phyloP scores from a whole-genome alignment of 2,329 filamentous ascomycete genomes.

The Fusarium austroafricanum region DNA sequence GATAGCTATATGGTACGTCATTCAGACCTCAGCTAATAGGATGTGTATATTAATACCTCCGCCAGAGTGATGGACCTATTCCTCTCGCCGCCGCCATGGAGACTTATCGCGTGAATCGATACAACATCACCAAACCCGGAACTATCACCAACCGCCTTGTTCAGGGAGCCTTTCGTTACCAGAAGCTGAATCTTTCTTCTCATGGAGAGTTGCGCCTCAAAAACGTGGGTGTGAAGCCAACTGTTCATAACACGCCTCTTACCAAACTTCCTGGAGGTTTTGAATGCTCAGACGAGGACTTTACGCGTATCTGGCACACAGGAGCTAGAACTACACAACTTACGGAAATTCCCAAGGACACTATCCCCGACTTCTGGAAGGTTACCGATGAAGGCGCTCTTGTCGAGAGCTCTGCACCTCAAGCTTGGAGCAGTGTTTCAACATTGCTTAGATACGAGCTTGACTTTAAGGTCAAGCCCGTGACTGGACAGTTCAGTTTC shows the following conservation, averaged over 20 bases:
- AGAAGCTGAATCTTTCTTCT: neutral
- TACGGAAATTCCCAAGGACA: neutral
- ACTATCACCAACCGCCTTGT: neutral
- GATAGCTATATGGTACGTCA: neutral
- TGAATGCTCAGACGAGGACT: neutral
- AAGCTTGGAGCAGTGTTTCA: neutral
- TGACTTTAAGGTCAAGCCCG: neutral
- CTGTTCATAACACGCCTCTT: neutral
- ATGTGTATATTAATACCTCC: neutral
- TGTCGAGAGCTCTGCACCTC: neutral
- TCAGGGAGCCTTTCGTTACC: slow-evolving; percentile 8
- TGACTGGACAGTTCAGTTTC: neutral
- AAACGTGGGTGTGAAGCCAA: neutral
- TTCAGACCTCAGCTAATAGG: too few relatives aligned
- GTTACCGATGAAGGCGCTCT: neutral
- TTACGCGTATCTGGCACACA: neutral
- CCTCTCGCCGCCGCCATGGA: slow-evolving; percentile 11
- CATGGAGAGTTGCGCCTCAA: neutral
- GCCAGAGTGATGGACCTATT: neutral
- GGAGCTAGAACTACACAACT: slow-evolving; percentile 1
- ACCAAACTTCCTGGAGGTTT: neutral
- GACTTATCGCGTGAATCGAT: neutral
- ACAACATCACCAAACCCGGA: neutral
- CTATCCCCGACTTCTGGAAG: slow-evolving; percentile 4
- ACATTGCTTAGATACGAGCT: neutral